Conservation (phyloP, 768 basidiomycete genomes). For the Lactifluus pinguis region DNA sequence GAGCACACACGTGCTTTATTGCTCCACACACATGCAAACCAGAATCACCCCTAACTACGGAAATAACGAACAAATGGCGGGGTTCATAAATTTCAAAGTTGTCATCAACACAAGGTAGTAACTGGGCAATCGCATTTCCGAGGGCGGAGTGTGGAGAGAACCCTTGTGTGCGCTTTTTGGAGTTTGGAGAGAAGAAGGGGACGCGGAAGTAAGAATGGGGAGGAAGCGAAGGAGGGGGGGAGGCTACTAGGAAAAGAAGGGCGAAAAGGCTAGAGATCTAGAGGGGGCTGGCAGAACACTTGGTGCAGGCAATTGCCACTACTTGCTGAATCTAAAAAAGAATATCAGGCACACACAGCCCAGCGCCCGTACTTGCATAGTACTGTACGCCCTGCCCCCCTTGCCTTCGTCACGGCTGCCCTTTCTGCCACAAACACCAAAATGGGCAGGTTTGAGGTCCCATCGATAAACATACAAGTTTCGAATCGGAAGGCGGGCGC, state of each 20-base stretch:
- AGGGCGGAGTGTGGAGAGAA: background rate
- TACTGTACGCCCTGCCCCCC: background rate
- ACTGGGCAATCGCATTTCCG: no score
- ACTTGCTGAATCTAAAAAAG: background rate
- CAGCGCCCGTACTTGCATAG: background rate
- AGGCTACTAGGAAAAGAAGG: no score
- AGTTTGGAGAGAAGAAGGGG: no score
- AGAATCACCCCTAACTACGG: no score
- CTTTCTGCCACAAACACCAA: background rate
- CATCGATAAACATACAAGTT: slow-evolving; percentile 2
- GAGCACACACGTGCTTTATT: background rate
- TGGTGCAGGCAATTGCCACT: background rate
- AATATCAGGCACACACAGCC: background rate
- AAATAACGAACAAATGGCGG: no score
- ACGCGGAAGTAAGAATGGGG: background rate
- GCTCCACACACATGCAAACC: background rate
- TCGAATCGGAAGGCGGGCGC: background rate
- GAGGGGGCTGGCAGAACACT: no score
- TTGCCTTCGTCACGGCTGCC: background rate
- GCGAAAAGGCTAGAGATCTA: no score
- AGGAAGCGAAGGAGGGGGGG: background rate
- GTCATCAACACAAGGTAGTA: no score
- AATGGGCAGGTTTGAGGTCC: background rate
- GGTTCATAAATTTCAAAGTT: no score
- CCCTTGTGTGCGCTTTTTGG: background rate